Base-by-base conservation (phyloP, 176 grass and related monocot species). In the Secale cereale region DNA sequence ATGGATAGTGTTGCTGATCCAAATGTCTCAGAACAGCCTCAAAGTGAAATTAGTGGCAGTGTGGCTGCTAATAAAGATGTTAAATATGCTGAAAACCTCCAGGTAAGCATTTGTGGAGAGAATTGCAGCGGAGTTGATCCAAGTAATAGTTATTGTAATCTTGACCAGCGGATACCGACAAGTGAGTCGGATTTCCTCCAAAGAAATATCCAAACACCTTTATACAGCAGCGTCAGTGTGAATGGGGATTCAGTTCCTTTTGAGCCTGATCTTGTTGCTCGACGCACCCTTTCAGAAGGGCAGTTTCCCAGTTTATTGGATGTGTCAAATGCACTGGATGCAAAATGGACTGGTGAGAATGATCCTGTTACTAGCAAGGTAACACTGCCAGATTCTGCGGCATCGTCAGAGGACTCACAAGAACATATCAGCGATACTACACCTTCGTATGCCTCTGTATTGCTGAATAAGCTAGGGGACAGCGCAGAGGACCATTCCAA, bases 281-380 rank as follows among this genome's bases (percentile, higher is more conserved):
- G 90, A 65, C 94, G 90, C 65, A 96, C 97, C 25, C 88, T 96
- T 81, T 99, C 91, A 70, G 97, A 94, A 87, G 97, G 93, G 65
- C 87, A 96, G 46, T 92, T 94, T 94, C 89, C 97, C 82, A 88
- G 83, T 89, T 17, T 91, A 54, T 78, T 86, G 33, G 83, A 90
- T 90, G 85, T 93, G 70, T 91, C 91, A 60, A 90, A 92, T 82
- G 87, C 89, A 20, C 89, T 98, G 70, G 96, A 98, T 76, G 91
- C 89, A 63, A 95, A 91, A 88, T 98, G 96, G 96, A 92, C 81
- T 0, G 89, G 96, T 82, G 89, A 94, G 77, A 93, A 80, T 96
- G 81, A 85, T 46, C 78, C 90, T 81, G 57, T 74, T 54, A 29
- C 52, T 82, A 87, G 65, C 80, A 86, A 90, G 54, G 52, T 59